Evolutionary conservation across 768 basidiomycete species (phyloP), one percentile per base, ranked within the genome.

Genomic region (Lactarius psammicola): DNA sequence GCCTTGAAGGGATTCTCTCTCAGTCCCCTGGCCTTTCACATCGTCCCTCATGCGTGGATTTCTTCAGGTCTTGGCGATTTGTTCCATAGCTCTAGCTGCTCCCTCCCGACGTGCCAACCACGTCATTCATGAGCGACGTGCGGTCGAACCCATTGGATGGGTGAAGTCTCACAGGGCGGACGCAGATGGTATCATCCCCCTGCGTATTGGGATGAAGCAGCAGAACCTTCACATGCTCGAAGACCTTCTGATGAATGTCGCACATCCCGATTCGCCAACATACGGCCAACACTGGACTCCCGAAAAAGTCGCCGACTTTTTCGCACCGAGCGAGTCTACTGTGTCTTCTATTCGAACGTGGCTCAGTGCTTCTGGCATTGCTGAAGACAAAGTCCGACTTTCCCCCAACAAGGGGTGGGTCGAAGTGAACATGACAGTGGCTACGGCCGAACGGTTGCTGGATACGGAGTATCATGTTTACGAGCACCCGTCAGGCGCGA

Each of bases 251-350:
- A 72, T 78, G 63, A 73, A 78, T 4, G 78, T 82, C 18, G 78
- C 81, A 0, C 77, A 80, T 61, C 82, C 81, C 7, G 68, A 72
- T 20, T 83, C 82, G 10, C 71, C 76, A 23, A 76, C 73, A 63
- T 83, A 82, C 51, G 82, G 82, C 2, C 74, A 78, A 49, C 82
- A 83, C 62, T 81, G 80, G 79, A 74, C 78, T 0, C 71, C 80
- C 1, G 70, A 66, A 15, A 65, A 76, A 33, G 72, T 83, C 55
- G 78, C 77, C 23, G 73, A 77, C n/a, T 76, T 70, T 49, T 83
- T 83, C 58, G 77, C 79, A 0, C 82, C 81, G 0, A 75, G 73
- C 56, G 60, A 67, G 28, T 74, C 77, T 38, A 76, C 79, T 0
- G 69, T 80, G 13, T 69, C 72, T 1, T 65, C 75, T 6, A 80